Evolutionary conservation across 208 protist genomes (phyloP).

Genomic region (Trypanosoma mega): DNA sequence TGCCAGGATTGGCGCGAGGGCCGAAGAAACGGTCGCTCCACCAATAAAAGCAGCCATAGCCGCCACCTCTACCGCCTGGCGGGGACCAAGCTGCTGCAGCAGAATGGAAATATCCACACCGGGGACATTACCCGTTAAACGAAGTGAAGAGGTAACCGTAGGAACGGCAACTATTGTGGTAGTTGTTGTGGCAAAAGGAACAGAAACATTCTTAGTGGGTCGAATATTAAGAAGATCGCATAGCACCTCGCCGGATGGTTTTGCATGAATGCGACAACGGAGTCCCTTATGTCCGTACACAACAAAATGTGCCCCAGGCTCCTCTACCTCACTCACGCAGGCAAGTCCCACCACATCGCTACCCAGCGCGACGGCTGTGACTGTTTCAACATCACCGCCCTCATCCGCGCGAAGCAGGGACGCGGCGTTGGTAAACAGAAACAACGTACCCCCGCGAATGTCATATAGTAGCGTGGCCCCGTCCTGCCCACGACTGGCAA

Average conservation of each 20-base stretch:
- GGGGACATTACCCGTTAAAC: too few relatives aligned
- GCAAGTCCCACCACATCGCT: conserved; percentile 36
- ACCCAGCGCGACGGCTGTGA: conserved; percentile 41
- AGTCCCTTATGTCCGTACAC: conserved; percentile 51
- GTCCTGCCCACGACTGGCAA: conserved; percentile 18
- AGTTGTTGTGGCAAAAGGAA: too few relatives aligned
- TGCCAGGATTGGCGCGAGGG: conserved; percentile 8
- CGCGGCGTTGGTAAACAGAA: conserved; percentile 38
- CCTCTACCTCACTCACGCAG: conserved; percentile 20
- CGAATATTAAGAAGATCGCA: conserved; percentile 6
- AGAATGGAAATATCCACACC: too few relatives aligned
- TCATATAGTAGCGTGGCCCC: conserved; percentile 46
- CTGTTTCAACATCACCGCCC: conserved; percentile 35
- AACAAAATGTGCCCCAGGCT: conserved; percentile 34
- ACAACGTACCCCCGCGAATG: conserved; percentile 31
- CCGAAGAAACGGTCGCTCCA: not conserved
- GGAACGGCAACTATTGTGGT: too few relatives aligned
- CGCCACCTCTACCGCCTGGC: conserved; percentile 13
- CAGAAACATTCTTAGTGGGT: too few relatives aligned
- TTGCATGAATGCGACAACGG: conserved; percentile 32
- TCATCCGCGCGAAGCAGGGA: conserved; percentile 39
- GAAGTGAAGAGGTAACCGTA: too few relatives aligned
- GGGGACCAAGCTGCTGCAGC: conserved; percentile 10
- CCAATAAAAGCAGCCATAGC: conserved; percentile 13
- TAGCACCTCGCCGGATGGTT: conserved; percentile 11